Base-by-base conservation (phyloP, 768 basidiomycete genomes). In the Termitomyces titanicus region DNA sequence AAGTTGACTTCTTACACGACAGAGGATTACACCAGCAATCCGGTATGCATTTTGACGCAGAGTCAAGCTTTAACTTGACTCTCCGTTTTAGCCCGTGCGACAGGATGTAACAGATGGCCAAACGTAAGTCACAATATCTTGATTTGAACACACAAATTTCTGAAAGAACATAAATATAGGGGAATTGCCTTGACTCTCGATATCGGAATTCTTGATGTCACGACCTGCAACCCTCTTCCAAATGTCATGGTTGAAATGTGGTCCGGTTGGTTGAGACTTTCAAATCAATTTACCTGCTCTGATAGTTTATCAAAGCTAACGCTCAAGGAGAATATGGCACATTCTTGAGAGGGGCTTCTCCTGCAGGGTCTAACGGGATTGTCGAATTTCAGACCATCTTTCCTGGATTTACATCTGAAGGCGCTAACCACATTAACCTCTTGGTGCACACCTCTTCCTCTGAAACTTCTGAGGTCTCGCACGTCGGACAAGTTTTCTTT, bases 401-500 rank as follows among this genome's bases (percentile, higher is more conserved):
- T 62, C 71, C 73, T 9, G 71, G 74, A 20, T 70, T 57, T 60
- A 68, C 71, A 35, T 70, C 70, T 22, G 65, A 64, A 22, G 62
- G 68, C 9, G 71, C 74, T 18, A 68, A 71, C 51, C 75, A 75
- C 59, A 61, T 75, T 44, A 74, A 70, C 60, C 61, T 72, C 24
- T 58, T 69, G 22, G 71, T 75, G 7, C 70, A 70, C 60, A 58
- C 62, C 25, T 55, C 63, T 31, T 64, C 69, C n/a, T 63, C 65
- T 22, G 50, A 63, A 24, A 62, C 66, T 17, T 67, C 68, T 5
- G 46, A 53, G 1, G 62, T 70, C 9, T 47, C 63, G 9, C 74
- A 76, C 57, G 62, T 67, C 40, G 75, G 75, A 7, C 72, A 71
- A 47, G 58, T 75, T 12, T 77, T 74, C 68, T 76, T 76, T 64